A percentile compares a stretch with the other conserved stretches of the same genome.
phyloP scores from a whole-genome alignment of 75 land plant genomes.

The Pseudotsuga menziesii region DNA sequence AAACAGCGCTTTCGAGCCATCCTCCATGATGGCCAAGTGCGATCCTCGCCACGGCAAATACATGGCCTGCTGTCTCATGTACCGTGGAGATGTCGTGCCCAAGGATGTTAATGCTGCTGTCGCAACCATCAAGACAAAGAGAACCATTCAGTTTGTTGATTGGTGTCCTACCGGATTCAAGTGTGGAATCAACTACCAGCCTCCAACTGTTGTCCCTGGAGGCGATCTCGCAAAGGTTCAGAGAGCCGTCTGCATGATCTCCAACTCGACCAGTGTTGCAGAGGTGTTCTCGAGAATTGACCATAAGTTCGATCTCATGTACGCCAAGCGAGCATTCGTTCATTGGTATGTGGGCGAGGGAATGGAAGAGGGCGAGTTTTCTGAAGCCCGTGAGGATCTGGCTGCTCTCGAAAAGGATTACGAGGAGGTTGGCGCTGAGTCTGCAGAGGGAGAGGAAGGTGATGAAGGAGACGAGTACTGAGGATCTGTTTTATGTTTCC shows the following conservation, averaged over 20 bases:
- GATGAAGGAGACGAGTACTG: constrained; percentile 29
- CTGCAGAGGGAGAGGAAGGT: constrained; percentile 1
- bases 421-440: constrained; percentile 6
- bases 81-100: constrained; percentile 57
- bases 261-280: constrained; percentile 64
- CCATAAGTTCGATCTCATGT: constrained; percentile 71
- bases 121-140: constrained; percentile 66
- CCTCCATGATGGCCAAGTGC: constrained; percentile 76
- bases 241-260: constrained; percentile 72
- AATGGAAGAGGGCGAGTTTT: constrained; percentile 63
- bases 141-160: constrained; percentile 56
- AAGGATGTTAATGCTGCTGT: constrained; percentile 72
- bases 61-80: constrained; percentile 62
- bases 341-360: constrained; percentile 82
- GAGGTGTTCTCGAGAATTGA: constrained; percentile 68
- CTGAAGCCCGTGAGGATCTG: constrained; percentile 56
- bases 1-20: constrained; percentile 47
- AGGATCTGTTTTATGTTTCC: neutral
- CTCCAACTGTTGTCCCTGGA: constrained; percentile 51
- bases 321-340: constrained; percentile 66
- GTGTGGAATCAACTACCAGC: constrained; percentile 59
- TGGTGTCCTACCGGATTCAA: constrained; percentile 63
- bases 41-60: constrained; percentile 54
- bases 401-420: constrained; percentile 16
- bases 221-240: constrained; percentile 57